Conservation (phyloP, 2,329 filamentous ascomycete genomes). For the Aspergillus arachidicola region DNA sequence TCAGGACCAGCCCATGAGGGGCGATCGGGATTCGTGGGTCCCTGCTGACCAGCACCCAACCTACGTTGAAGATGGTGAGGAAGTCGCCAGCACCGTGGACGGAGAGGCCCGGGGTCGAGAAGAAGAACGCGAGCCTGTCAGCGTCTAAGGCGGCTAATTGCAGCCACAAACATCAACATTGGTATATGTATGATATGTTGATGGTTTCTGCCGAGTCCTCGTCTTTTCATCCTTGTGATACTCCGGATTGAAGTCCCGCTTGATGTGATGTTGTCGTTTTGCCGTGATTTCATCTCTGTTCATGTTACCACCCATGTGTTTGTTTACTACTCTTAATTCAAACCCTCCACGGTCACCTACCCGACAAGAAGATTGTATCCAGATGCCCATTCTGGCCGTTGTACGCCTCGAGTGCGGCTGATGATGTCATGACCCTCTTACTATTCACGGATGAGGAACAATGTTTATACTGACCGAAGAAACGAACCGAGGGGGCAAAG, state of each 20-base stretch:
- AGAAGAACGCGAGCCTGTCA: slow-evolving; percentile 38
- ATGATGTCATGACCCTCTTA: slow-evolving; percentile 11
- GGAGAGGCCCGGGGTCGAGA: slow-evolving; percentile 40
- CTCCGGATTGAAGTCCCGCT: slow-evolving; percentile 16
- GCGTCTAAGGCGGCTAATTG: slow-evolving; percentile 9
- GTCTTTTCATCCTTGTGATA: slow-evolving; percentile 4
- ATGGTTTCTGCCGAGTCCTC: background rate
- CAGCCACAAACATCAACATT: background rate
- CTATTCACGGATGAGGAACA: slow-evolving; percentile 2
- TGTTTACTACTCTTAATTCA: slow-evolving; percentile 4
- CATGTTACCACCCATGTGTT: slow-evolving; percentile 7
- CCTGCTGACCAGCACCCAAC: slow-evolving; percentile 64
- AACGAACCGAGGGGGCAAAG: background rate
- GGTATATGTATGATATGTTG: background rate
- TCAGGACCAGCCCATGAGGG: slow-evolving; percentile 78
- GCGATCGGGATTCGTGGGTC: slow-evolving; percentile 79
- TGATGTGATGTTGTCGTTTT: slow-evolving; percentile 12
- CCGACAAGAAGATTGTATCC: slow-evolving; percentile 4
- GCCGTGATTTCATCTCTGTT: slow-evolving; percentile 5
- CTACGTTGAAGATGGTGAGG: slow-evolving; percentile 48
- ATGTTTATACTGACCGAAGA: background rate
- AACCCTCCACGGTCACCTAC: slow-evolving; percentile 1
- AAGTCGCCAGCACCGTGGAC: slow-evolving; percentile 35
- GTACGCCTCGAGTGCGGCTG: background rate
- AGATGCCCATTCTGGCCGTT: background rate